A percentile compares a stretch with the other conserved stretches of the same genome.
Conservation (phyloP, 495 filamentous ascomycete genomes). For the Cenococcum geophilum region DNA sequence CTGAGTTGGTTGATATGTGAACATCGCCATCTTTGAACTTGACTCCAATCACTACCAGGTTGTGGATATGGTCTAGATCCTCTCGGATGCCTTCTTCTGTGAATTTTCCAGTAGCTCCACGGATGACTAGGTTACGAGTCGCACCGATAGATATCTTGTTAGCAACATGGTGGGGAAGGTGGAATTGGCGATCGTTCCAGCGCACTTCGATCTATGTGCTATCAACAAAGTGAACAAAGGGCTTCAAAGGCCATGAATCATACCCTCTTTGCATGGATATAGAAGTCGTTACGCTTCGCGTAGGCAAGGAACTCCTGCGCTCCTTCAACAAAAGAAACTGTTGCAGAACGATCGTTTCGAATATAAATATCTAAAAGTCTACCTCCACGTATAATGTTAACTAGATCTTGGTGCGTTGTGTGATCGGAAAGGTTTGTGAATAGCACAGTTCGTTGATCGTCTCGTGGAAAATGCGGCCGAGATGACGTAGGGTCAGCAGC, state of each 20-base stretch:
- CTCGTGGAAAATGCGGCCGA: constrained; percentile 18
- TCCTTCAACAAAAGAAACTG: constrained; percentile 64
- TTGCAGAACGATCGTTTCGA: constrained; percentile 56
- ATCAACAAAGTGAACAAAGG: constrained; percentile 21
- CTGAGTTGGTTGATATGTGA: constrained; percentile 68
- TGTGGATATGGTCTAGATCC: constrained; percentile 78
- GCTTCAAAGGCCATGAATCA: constrained; percentile 25
- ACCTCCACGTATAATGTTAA: constrained; percentile 61
- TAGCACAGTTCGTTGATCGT: constrained; percentile 57
- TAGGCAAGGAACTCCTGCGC: constrained; percentile 57
- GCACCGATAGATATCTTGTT: constrained; percentile 63
- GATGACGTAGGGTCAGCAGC: constrained; percentile 31
- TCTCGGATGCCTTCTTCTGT: constrained; percentile 61
- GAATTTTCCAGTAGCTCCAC: constrained; percentile 49
- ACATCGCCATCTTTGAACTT: constrained; percentile 52
- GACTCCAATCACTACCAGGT: constrained; percentile 64
- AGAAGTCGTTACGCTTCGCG: constrained; percentile 60
- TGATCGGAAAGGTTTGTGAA: constrained; percentile 59
- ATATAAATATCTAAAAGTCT: constrained; percentile 64
- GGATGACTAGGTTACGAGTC: constrained; percentile 69
- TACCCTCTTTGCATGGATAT: constrained; percentile 64
- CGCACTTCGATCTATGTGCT: constrained; percentile 54
- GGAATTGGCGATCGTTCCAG: constrained; percentile 71
- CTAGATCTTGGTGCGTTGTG: constrained; percentile 60
- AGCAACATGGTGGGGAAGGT: constrained; percentile 58